Percentiles rank a stretch among this genome's conserved stretches.
Conservation (phyloP, 73 alveolate genomes). For the Paramecium biaurelia region DNA sequence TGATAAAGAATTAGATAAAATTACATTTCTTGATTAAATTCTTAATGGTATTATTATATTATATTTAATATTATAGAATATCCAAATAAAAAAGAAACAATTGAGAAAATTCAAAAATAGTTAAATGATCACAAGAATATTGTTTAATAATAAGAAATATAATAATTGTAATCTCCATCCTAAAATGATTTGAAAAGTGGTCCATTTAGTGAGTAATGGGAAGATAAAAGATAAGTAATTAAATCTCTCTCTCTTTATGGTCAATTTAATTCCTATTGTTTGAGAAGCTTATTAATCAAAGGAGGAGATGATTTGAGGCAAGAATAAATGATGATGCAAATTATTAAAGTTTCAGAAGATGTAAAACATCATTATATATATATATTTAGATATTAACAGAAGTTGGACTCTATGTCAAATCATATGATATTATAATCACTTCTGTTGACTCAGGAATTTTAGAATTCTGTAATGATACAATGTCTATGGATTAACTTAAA, state of each 20-base stretch:
- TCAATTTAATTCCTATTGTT: conserved; percentile 77
- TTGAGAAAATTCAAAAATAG: background rate
- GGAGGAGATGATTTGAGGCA: conserved; percentile 90
- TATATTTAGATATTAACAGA: conserved; percentile 68
- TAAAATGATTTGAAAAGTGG: background rate
- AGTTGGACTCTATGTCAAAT: conserved; percentile 65
- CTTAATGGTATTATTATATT: background rate
- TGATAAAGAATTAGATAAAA: background rate
- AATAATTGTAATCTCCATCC: background rate
- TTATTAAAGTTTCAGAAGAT: conserved; percentile 74
- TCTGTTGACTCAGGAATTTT: conserved; percentile 86
- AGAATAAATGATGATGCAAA: conserved; percentile 87
- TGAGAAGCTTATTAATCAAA: conserved; percentile 77
- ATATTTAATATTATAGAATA: background rate
- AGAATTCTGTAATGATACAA: conserved; percentile 80
- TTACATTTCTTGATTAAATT: background rate
- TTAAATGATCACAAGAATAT: background rate
- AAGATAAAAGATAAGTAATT: conserved; percentile 50
- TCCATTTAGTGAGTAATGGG: conserved; percentile 7
- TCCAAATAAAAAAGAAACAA: background rate
- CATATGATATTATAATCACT: conserved; percentile 87
- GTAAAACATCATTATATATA: conserved; percentile 53
- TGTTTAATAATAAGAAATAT: background rate
- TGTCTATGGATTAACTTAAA: conserved; percentile 80
- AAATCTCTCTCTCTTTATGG: conserved; percentile 64